Evolutionary conservation across 441 rosid genomes (phyloP).

Genomic region (Adansonia madagascariensis): DNA sequence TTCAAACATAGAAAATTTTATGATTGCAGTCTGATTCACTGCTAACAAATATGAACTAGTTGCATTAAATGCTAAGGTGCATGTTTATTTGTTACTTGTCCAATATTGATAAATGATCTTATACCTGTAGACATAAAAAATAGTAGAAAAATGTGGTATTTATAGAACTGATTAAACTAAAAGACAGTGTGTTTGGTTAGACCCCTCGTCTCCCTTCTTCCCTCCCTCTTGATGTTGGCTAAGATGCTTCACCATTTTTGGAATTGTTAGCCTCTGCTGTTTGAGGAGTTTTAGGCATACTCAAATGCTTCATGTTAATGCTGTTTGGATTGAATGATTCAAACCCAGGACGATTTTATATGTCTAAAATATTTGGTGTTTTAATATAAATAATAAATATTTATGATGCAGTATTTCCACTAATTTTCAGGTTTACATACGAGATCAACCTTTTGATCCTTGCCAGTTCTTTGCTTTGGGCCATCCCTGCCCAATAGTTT

Average conservation of each 20-base stretch:
- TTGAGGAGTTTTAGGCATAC: constrained; percentile 7
- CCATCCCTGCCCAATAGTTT: constrained; percentile 65
- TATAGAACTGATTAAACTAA: not conserved
- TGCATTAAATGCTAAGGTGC: constrained; percentile 15
- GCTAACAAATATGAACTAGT: constrained; percentile 17
- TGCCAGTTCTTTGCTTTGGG: constrained; percentile 82
- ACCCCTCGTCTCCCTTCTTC: not conserved
- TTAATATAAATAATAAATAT: constrained; percentile 7
- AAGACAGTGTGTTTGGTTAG: not conserved
- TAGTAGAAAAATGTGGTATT: constrained; percentile 10
- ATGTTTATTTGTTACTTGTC: constrained; percentile 13
- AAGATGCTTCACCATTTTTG: constrained; percentile 13
- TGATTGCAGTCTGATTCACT: constrained; percentile 24
- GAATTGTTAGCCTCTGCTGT: constrained; percentile 8
- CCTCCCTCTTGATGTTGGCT: not conserved
- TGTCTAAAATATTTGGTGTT: not conserved
- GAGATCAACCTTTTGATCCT: constrained; percentile 89
- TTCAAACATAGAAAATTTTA: constrained; percentile 23
- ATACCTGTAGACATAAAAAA: not conserved
- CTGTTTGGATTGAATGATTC: not conserved
- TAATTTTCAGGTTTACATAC: constrained; percentile 74
- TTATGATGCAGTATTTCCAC: constrained; percentile 16
- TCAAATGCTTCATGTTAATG: constrained; percentile 17
- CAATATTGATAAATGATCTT: constrained; percentile 20
- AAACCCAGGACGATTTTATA: constrained; percentile 13